Percentiles rank a stretch among this genome's conserved stretches.
phyloP scores from a whole-genome alignment of 179 eudicot genomes.

The Spinacia oleracea region DNA sequence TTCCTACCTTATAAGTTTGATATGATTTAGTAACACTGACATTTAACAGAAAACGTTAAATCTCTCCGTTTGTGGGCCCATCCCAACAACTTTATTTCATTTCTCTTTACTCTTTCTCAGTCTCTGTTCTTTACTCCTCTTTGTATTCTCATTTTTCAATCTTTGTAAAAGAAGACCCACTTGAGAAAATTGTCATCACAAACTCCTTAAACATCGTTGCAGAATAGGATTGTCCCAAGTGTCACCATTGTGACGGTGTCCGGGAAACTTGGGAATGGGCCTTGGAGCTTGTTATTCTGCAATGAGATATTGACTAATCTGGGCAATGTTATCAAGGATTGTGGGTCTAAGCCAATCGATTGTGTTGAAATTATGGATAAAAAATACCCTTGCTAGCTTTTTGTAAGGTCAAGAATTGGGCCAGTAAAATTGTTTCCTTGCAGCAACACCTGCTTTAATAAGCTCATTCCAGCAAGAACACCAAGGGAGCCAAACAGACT shows the following conservation, averaged over 20 bases:
- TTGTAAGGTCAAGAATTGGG: constrained; percentile 51
- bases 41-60: no score
- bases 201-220: no score
- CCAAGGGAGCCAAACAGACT: constrained; percentile 47
- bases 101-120: no score
- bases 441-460: constrained; percentile 48
- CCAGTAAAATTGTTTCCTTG: constrained; percentile 51
- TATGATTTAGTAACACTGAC: no score
- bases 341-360: constrained; percentile 48
- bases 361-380: constrained; percentile 57
- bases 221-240: constrained; percentile 27
- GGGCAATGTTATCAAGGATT: constrained; percentile 37
- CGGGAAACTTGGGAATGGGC: constrained; percentile 49
- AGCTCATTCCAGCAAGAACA: constrained; percentile 41
- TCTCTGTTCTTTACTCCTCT: no score
- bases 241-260: constrained; percentile 25
- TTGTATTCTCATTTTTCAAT: no score
- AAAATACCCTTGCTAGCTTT: constrained; percentile 38
- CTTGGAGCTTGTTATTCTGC: constrained; percentile 60
- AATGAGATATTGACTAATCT: constrained; percentile 43
- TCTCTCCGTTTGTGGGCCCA: no score
- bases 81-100: no score
- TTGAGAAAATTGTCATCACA: no score
- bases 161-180: no score
- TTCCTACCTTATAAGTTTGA: no score